Evolutionary conservation across 345 rosid genomes (phyloP).

Genomic region (Lepidium didymum): DNA sequence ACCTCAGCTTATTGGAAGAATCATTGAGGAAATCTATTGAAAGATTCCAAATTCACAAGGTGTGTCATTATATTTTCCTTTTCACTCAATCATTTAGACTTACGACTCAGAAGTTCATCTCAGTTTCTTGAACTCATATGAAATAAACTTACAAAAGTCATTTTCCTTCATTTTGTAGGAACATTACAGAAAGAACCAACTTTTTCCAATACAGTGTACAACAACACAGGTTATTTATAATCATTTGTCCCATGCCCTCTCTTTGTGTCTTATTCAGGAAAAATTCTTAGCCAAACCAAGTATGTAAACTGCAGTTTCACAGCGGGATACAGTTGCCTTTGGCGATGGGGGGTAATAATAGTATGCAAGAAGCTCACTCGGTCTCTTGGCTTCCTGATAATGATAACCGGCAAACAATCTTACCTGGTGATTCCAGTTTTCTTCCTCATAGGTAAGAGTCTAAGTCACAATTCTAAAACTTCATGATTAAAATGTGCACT

Average conservation of each 20-base stretch:
- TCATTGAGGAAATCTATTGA: slow-evolving; percentile 59
- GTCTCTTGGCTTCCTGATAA: slow-evolving; percentile 61
- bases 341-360: slow-evolving; percentile 38
- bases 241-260: not conserved
- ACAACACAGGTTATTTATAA: slow-evolving; percentile 47
- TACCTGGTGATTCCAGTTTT: slow-evolving; percentile 49
- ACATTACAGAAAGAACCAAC: slow-evolving; percentile 48
- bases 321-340: slow-evolving; percentile 50
- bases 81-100: not conserved
- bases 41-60: slow-evolving; percentile 52
- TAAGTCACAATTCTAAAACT: not conserved
- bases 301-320: slow-evolving; percentile 43
- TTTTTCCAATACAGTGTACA: slow-evolving; percentile 46
- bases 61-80: slow-evolving; percentile 13
- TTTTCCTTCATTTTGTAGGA: slow-evolving; percentile 42
- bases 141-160: not conserved
- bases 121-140: not conserved
- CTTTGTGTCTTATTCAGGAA: not conserved
- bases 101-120: not conserved
- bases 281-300: slow-evolving; percentile 1
- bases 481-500: not conserved
- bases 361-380: slow-evolving; percentile 52
- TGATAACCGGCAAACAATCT: slow-evolving; percentile 49
- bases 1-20: slow-evolving; percentile 70
- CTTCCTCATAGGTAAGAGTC: slow-evolving; percentile 44